Evolutionary conservation across 2,329 filamentous ascomycete species (phyloP), one percentile per base, ranked within the genome.

Genomic region (Colletotrichum godetiae): DNA sequence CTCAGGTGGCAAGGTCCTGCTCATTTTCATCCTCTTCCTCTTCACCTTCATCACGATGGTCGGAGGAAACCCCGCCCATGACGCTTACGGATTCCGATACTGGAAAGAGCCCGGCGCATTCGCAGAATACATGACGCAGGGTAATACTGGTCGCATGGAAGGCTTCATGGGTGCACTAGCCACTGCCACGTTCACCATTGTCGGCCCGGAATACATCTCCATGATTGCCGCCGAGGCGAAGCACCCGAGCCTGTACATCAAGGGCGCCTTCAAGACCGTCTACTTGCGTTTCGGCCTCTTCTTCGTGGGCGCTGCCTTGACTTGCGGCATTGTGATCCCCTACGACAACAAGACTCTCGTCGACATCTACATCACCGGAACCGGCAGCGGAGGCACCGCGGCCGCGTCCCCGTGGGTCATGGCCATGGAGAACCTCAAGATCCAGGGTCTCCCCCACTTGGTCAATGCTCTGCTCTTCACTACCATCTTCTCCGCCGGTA

Each of bases 121-220:
- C 46, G 68, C 72, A 35, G 49, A 61, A 7, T 75, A 75, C 53
- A 69, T 75, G 29, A 73, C 71, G 4, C 24, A 84, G 0, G 92
- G 92, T 4, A 78, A 86, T 53, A 84, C 93, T 0, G 94, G 93
- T 46, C 88, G 88, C 61, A 95, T 93, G 77, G 86, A 94, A 27
- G 93, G 93, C 3, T 94, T 95, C 79, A 84, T 94, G 42, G 88
- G 89, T 70, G 92, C 91, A 69, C 82, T 94, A 59, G 93, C 93
- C 79, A 88, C 89, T 74, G 91, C 90, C n/a, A 86, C 86, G 68
- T 93, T 92, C 80, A 90, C 89, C 33, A 86, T 93, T 67, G 89
- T 90, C 42, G 91, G 90, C 65, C 92, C 90, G 2, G 91, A 92
- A 79, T 89, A 87, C 42, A 91, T 92, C 61, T 90, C 90, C 63